phyloP scores from a whole-genome alignment of 2,329 filamentous ascomycete genomes.

The Amesomyces nigricolor region DNA sequence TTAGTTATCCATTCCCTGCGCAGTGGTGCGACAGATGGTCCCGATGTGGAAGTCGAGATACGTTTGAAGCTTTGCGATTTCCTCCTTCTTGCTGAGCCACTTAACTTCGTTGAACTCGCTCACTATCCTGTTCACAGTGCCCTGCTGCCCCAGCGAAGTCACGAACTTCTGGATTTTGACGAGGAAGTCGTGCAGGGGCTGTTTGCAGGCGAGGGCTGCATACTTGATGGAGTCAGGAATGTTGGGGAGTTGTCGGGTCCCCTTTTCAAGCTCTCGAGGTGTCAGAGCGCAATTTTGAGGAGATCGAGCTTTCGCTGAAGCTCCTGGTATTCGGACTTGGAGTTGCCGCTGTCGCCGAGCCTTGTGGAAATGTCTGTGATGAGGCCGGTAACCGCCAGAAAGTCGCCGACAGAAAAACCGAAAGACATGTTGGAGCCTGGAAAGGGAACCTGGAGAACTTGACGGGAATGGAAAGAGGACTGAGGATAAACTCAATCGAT shows the following conservation, averaged over 20 bases:
- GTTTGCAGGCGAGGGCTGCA: not conserved
- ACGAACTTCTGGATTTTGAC: not conserved
- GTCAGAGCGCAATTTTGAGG: not conserved
- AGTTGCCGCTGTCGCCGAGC: not conserved
- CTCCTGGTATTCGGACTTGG: not conserved
- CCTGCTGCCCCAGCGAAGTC: not conserved
- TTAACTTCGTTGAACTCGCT: not conserved
- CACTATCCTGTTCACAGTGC: not conserved
- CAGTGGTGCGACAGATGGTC: no score
- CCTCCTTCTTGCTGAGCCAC: not conserved
- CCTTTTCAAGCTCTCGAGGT: not conserved
- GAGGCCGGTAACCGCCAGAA: not conserved
- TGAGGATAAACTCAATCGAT: no score
- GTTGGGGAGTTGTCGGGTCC: not conserved
- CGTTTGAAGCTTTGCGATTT: not conserved
- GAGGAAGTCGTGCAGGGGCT: not conserved
- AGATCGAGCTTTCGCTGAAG: not conserved
- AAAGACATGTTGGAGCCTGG: not conserved
- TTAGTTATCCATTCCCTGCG: no score
- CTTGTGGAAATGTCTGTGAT: not conserved
- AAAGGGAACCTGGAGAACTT: no score
- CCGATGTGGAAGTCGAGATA: not conserved
- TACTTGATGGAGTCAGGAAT: not conserved
- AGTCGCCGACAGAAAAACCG: not conserved
- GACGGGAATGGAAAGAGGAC: no score